Evolutionary conservation across 805 yeast species (phyloP).

Genomic region (Clavispora fructus): DNA sequence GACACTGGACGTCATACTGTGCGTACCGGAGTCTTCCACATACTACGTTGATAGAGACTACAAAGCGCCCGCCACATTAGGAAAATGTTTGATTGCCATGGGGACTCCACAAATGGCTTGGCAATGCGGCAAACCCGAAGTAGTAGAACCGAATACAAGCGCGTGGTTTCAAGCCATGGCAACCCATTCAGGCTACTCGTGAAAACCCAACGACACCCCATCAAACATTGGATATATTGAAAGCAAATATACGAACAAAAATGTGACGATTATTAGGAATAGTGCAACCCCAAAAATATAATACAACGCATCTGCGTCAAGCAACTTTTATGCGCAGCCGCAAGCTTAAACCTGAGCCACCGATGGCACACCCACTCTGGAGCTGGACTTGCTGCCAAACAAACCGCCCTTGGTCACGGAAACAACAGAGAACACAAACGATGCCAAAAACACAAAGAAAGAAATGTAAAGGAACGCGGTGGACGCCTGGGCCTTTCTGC

Average conservation of each 20-base stretch:
- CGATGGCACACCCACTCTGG: slow-evolving; percentile 83
- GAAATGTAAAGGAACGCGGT: slow-evolving; percentile 82
- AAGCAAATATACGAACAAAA: neutral
- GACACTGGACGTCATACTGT: too few species aligned
- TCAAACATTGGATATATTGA: too few species aligned
- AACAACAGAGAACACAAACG: slow-evolving; percentile 55
- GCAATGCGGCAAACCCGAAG: too few species aligned
- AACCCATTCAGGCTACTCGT: too few species aligned
- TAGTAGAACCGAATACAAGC: too few species aligned
- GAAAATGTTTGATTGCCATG: too few species aligned
- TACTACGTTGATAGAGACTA: too few species aligned
- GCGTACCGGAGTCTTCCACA: too few species aligned
- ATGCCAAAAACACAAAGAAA: slow-evolving; percentile 66
- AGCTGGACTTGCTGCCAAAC: slow-evolving; percentile 36
- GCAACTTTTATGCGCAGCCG: slow-evolving; percentile 1
- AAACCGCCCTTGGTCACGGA: slow-evolving; percentile 51
- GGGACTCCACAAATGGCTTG: too few species aligned
- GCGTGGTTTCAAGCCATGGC: too few species aligned
- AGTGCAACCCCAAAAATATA: neutral
- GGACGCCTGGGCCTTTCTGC: slow-evolving; percentile 91
- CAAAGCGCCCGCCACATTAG: too few species aligned
- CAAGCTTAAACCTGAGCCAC: slow-evolving; percentile 72
- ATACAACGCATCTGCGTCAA: slow-evolving; percentile 1
- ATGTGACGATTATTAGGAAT: neutral
- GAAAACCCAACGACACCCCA: too few species aligned